These are phyloP conservation scores for Pythium brassicae DNA, from an alignment of 352 stramenopile genomes.

Conservation along the genomic window DNA sequence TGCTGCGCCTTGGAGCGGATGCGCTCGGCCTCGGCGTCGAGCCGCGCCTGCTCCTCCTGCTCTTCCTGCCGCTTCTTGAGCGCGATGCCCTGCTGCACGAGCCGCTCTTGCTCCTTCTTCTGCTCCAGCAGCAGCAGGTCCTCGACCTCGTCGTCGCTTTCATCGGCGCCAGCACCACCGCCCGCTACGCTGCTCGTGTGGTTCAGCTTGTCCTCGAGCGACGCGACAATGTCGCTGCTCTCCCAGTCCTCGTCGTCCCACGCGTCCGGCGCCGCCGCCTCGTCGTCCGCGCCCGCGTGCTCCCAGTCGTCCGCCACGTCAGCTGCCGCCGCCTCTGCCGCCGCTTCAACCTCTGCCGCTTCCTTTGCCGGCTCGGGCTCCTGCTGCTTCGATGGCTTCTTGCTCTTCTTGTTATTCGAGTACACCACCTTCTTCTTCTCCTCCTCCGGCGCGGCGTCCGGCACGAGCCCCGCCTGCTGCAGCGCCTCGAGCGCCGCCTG, in stretches of 20 bases:
- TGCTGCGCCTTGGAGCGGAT: slow-evolving; percentile 81
- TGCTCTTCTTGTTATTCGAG: slow-evolving; percentile 88
- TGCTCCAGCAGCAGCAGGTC: slow-evolving; percentile 94
- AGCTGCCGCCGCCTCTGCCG: slow-evolving; percentile 53
- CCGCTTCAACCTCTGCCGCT: slow-evolving; percentile 32
- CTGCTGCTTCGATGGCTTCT: slow-evolving; percentile 28
- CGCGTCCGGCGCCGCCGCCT: slow-evolving; percentile 62
- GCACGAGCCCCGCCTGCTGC: slow-evolving; percentile 88
- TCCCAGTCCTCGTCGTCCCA: slow-evolving; percentile 87
- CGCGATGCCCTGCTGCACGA: slow-evolving; percentile 90
- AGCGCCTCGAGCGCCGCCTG: slow-evolving; percentile 90
- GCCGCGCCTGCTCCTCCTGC: slow-evolving; percentile 58
- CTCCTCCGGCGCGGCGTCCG: slow-evolving; percentile 47
- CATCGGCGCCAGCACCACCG: no score
- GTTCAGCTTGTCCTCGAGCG: slow-evolving; percentile 76
- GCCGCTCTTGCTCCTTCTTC: slow-evolving; percentile 91
- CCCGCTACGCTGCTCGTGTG: slow-evolving; percentile 25
- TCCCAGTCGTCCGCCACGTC: slow-evolving; percentile 76
- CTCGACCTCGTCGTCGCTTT: slow-evolving; percentile 85
- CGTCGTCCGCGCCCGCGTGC: slow-evolving; percentile 31
- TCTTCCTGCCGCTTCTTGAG: slow-evolving; percentile 94
- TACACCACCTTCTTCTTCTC: slow-evolving; percentile 91
- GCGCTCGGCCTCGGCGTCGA: slow-evolving; percentile 56
- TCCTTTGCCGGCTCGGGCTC: slow-evolving; percentile 28
- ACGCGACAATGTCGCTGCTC: slow-evolving; percentile 68